phyloP scores from a whole-genome alignment of 2,329 filamentous ascomycete genomes.

The Dothiorella sarmentorum region DNA sequence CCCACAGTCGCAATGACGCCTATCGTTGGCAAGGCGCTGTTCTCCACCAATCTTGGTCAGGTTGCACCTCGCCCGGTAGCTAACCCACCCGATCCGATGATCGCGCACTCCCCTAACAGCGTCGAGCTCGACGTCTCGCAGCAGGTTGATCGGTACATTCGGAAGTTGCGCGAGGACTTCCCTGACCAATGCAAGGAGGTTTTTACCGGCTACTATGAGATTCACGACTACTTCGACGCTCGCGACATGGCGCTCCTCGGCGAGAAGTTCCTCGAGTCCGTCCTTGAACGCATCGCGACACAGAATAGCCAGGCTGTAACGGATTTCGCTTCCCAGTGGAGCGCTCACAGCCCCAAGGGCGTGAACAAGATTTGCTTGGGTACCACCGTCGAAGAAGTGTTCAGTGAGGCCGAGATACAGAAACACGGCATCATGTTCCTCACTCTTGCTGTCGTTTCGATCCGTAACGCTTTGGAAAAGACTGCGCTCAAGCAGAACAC shows the following conservation, averaged over 20 bases:
- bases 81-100: conserved; percentile 22
- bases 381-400: neutral
- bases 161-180: conserved; percentile 25
- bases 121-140: conserved; percentile 21
- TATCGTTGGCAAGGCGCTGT: conserved; percentile 4
- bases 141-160: conserved; percentile 21
- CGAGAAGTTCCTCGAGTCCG: conserved; percentile 27
- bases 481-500: neutral
- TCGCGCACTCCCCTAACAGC: conserved; percentile 28
- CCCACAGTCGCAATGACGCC: neutral
- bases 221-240: conserved; percentile 35
- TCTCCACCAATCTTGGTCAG: conserved; percentile 6
- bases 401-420: neutral
- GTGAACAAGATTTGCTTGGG: neutral
- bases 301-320: conserved; percentile 26
- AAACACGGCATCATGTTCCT: conserved; percentile 5
- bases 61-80: neutral
- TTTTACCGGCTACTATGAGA: conserved; percentile 23
- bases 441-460: neutral
- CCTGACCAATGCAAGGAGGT: conserved; percentile 28
- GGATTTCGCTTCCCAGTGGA: conserved; percentile 27
- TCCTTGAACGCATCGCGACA: conserved; percentile 28
- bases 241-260: conserved; percentile 33
- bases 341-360: conserved; percentile 19
- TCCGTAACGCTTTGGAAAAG: neutral